Percentiles rank a stretch among this genome's conserved stretches.
phyloP scores from a whole-genome alignment of 441 rosid genomes.

The Corymbia citriodora region DNA sequence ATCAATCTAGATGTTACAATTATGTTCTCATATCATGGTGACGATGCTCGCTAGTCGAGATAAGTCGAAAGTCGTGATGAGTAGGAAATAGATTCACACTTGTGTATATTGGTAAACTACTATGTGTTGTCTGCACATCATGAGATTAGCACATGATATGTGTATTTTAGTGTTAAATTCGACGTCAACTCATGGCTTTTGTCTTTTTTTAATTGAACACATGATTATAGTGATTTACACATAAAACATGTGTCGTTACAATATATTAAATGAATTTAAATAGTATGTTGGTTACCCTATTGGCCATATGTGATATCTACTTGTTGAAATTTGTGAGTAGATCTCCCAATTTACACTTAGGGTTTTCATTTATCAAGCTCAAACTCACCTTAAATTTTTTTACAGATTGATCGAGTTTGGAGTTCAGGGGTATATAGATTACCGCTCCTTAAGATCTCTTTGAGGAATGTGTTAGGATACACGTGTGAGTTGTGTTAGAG shows the following conservation, averaged over 20 bases:
- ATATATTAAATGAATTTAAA: background rate
- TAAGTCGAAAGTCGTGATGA: background rate
- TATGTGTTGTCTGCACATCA: background rate
- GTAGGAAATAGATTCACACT: background rate
- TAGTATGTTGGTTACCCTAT: background rate
- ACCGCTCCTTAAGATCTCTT: background rate
- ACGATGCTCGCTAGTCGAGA: fast-evolving
- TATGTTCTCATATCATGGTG: fast-evolving
- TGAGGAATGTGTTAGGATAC: too few relatives aligned
- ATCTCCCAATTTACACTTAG: background rate
- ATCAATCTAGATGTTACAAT: background rate
- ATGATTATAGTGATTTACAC: background rate
- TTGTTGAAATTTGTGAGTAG: background rate
- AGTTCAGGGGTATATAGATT: fast-evolving
- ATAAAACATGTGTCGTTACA: background rate
- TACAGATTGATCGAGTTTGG: background rate
- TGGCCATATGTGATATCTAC: background rate
- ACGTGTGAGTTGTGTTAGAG: too few relatives aligned
- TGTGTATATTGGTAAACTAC: background rate
- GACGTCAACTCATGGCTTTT: background rate
- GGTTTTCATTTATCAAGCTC: background rate
- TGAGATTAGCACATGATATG: background rate
- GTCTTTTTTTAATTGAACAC: background rate
- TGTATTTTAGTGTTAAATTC: background rate
- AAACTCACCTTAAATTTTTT: background rate